phyloP scores from a whole-genome alignment of 1,284 basidiomycete genomes.

The Dichomitus squalens region DNA sequence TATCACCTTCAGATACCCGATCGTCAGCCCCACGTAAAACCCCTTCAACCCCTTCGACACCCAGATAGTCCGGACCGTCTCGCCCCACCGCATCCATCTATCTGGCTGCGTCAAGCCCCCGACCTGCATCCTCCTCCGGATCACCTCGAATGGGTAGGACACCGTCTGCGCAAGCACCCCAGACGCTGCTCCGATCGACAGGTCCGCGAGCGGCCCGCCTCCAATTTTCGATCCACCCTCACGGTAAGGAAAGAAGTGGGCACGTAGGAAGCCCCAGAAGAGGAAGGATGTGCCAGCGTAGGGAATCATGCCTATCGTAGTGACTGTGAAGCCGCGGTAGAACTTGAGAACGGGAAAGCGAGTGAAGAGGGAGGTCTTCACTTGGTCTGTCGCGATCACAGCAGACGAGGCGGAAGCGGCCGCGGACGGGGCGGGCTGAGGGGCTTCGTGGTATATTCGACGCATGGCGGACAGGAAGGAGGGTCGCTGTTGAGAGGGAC shows the following conservation, averaged over 20 bases:
- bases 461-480: conserved; percentile 65
- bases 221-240: conserved; percentile 31
- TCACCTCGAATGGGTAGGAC: conserved; percentile 96
- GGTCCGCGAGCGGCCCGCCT: conserved; percentile 54
- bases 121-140: conserved; percentile 94
- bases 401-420: neutral
- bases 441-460: conserved; percentile 73
- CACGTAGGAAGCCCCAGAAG: conserved; percentile 85
- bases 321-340: conserved; percentile 95
- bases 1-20: conserved; percentile 96
- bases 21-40: conserved; percentile 92
- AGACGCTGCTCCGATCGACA: conserved; percentile 88
- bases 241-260: conserved; percentile 53
- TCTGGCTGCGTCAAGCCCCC: conserved; percentile 83
- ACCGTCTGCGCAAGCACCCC: conserved; percentile 89
- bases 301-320: conserved; percentile 91
- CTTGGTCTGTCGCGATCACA: conserved; percentile 11
- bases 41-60: conserved; percentile 75
- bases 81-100: conserved; percentile 78
- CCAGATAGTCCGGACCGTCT: conserved; percentile 78
- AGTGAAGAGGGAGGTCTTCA: conserved; percentile 40
- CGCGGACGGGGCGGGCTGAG: conserved; percentile 29
- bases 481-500: conserved; percentile 40
- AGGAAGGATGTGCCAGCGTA: conserved; percentile 98
- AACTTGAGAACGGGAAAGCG: conserved; percentile 82